Evolutionary conservation across 805 yeast species (phyloP), one percentile per base, ranked within the genome.

Genomic region (Lipomyces spencermartinsiae): DNA sequence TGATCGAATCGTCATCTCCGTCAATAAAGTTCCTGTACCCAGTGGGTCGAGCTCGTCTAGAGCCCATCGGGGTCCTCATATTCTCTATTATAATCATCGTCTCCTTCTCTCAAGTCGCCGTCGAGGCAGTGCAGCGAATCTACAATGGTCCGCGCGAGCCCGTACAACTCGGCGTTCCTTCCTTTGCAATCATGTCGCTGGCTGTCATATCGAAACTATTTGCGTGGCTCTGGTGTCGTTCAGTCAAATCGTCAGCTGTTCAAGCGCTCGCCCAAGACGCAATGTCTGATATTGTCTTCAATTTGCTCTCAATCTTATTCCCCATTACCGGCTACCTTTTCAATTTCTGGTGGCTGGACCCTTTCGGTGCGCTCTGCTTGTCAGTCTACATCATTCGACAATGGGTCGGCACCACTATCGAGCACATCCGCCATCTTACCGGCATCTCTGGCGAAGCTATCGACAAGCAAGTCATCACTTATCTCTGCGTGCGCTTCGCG

Each of bases 211-310:
- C 85, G 35, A 90, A 90, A 74, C 72, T 87, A 5, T 82, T 81
- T 1, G 87, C 92, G 73, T 91, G 86, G 83, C 35, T 84, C 12
- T 85, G 90, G 86, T 90, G 94, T 75, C 79, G 84, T 53, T 78
- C 81, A 14, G 83, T 89, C 68, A 79, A 83, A 19, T 88, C 92
- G 16, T 84, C 89, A 19, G 87, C 93, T 0, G 89, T 91, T 1
- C 89, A 87, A 74, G 96, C 96, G 0, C 80, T 90, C 64, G 91
- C 93, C 1, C 94, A 90, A 77, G 96, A 91, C 78, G 95, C 95
- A 0, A 82, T 84, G 78, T 90, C 93, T 0, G 96, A 91, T 77
- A 85, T 90, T 39, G 83, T 90, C 2, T 90, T 90, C 81, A 91
- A 91, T 34, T 46, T 69, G n/a, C 29, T 66, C 56, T 90, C 95